These are phyloP conservation scores for Botryosphaeria dothidea DNA, from an alignment of 2,329 filamentous ascomycete species.

Conservation along the genomic window DNA sequence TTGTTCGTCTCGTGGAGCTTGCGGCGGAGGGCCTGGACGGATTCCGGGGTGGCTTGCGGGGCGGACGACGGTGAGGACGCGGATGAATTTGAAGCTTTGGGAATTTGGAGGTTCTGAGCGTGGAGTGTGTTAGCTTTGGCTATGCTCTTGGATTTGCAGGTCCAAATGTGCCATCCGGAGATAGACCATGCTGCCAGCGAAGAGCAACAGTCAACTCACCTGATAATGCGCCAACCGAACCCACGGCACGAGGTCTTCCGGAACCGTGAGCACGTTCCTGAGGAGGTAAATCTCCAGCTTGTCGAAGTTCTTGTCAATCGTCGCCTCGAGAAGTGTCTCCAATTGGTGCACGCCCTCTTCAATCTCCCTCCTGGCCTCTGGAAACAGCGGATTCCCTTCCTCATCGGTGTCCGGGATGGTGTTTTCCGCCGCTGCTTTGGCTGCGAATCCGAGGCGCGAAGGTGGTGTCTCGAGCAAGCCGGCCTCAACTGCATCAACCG, in stretches of 20 bases:
- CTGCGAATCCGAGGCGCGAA: conserved; percentile 75
- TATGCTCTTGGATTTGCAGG: background rate
- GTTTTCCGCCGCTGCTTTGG: conserved; percentile 47
- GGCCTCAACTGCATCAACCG: conserved; percentile 82
- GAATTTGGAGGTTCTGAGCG: no score
- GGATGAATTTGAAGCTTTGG: background rate
- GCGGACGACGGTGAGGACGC: conserved; percentile 23
- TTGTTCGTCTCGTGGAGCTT: conserved; percentile 78
- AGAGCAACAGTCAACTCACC: conserved; percentile 41
- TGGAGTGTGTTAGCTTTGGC: no score
- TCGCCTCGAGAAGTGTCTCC: conserved; percentile 51
- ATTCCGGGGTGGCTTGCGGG: conserved; percentile 61
- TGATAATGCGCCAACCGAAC: conserved; percentile 85
- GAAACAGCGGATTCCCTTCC: conserved; percentile 41
- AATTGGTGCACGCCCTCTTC: conserved; percentile 69
- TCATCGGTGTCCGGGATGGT: conserved; percentile 46
- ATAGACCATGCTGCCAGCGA: no score
- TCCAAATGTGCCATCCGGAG: no score
- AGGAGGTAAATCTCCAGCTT: conserved; percentile 74
- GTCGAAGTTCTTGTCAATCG: conserved; percentile 54
- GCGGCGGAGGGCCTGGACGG: conserved; percentile 69
- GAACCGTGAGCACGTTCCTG: conserved; percentile 64
- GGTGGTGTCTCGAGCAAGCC: conserved; percentile 75
- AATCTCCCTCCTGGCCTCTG: conserved; percentile 68
- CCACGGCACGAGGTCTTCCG: conserved; percentile 70